A percentile compares a stretch with the other conserved stretches of the same genome.
Conservation (phyloP, 2,329 filamentous ascomycete species). For the Atkinsonella texensis region DNA sequence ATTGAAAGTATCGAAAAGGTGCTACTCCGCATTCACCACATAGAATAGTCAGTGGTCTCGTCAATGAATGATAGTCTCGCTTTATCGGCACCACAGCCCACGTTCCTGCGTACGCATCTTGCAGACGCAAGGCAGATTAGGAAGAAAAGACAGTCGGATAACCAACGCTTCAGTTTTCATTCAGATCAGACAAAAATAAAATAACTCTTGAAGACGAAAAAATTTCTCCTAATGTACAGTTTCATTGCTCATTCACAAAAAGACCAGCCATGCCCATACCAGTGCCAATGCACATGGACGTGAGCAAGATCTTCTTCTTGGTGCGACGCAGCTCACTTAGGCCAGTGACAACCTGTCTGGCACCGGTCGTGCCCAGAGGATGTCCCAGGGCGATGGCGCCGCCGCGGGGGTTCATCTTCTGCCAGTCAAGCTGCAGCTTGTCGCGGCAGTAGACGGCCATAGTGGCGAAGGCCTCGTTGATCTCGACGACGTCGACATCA, state of each 20-base stretch:
- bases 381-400: slow-evolving; percentile 77
- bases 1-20: no score
- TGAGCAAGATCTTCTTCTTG: slow-evolving; percentile 84
- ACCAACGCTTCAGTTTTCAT: no score
- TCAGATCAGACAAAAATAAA: no score
- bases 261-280: slow-evolving; percentile 58
- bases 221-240: neutral
- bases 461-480: slow-evolving; percentile 96
- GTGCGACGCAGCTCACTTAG: slow-evolving; percentile 72
- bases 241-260: slow-evolving; percentile 44
- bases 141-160: no score
- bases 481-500: slow-evolving; percentile 81
- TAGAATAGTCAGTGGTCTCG: no score
- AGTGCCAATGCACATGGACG: slow-evolving; percentile 76
- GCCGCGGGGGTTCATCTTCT: slow-evolving; percentile 71
- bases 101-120: no score
- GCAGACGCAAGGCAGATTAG: no score
- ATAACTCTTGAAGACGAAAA: no score
- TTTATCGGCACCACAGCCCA: no score
- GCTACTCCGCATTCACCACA: no score
- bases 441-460: slow-evolving; percentile 94
- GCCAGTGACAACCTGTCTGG: slow-evolving; percentile 78
- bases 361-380: slow-evolving; percentile 67
- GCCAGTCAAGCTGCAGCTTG: slow-evolving; percentile 54
- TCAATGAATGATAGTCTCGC: no score